Percentiles rank a stretch among this genome's conserved stretches.
Conservation (phyloP, 2,329 filamentous ascomycete species). For the Pseudocercospora vitis region DNA sequence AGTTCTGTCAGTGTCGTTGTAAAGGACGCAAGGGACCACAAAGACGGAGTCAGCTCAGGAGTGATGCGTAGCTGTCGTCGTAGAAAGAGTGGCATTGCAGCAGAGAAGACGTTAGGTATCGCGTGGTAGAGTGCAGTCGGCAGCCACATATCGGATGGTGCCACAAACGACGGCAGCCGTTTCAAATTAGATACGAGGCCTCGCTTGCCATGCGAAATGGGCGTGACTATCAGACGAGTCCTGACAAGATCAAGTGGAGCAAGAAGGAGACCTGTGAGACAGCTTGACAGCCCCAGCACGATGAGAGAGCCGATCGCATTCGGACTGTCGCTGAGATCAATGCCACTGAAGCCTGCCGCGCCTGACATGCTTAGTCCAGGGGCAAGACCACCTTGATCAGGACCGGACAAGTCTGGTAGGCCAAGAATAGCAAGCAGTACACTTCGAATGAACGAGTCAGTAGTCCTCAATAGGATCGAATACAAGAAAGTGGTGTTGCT, state of each 20-base stretch:
- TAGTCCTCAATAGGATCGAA: slow-evolving; percentile 76
- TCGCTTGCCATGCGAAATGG: slow-evolving; percentile 67
- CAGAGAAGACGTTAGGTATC: slow-evolving; percentile 76
- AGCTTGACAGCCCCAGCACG: slow-evolving; percentile 66
- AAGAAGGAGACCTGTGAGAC: slow-evolving; percentile 73
- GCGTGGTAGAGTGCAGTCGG: slow-evolving; percentile 86
- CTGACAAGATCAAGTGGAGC: slow-evolving; percentile 87
- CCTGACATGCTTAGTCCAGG: slow-evolving; percentile 52
- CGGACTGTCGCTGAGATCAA: slow-evolving; percentile 78
- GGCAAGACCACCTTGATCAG: slow-evolving; percentile 67
- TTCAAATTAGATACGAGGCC: slow-evolving; percentile 77
- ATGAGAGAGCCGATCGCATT: slow-evolving; percentile 79
- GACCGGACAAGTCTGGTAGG: slow-evolving; percentile 77
- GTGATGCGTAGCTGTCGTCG: slow-evolving; percentile 83
- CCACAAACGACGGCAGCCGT: slow-evolving; percentile 68
- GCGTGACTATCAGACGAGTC: slow-evolving; percentile 79
- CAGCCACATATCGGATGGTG: slow-evolving; percentile 67
- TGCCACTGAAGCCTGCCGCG: slow-evolving; percentile 50
- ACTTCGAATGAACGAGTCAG: slow-evolving; percentile 90
- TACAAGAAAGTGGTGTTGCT: slow-evolving; percentile 93
- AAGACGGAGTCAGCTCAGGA: slow-evolving; percentile 73
- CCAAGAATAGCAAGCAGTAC: slow-evolving; percentile 88
- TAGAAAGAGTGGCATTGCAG: slow-evolving; percentile 80
- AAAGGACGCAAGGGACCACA: slow-evolving; percentile 82
- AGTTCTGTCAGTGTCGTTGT: slow-evolving; percentile 76